Base-by-base conservation (phyloP, 257 asterid genomes). In the Pogostemon cablin region DNA sequence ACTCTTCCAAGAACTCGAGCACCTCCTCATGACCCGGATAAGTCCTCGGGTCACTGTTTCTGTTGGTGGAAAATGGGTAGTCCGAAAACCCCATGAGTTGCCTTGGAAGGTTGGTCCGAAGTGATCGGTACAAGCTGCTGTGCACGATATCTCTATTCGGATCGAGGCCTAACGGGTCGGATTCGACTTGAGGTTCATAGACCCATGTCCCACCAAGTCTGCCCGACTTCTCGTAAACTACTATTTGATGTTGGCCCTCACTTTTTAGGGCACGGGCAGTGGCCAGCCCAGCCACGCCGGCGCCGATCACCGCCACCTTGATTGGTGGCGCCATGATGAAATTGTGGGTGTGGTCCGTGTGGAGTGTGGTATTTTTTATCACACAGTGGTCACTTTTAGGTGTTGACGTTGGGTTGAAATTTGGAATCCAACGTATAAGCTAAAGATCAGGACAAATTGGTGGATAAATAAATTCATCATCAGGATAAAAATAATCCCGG, bases 261-360 rank as follows among this genome's bases (percentile, higher is more conserved):
- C 40, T 11, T 43, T 63, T 79, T 35, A 85, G 88, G 38, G 84
- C 85, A 4, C 85, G 83, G 44, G 90, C 88, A 0, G 80, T 17
- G 17, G 70, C 72, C 2, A 87, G 80, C 20, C 90, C 88, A 20
- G 86, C 54, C 10, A 66, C 54, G 4, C 89, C 95, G 64, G 87
- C 91, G 10, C 90, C 95, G 61, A 85, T 81, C 73, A 85, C 91
- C 11, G 91, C 93, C 67, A 79, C 93, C 54, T 68, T 81, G 41
- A 75, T 75, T 42, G 39, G 70, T 15, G 56, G 77, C 17, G 78
- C 57, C 71, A 69, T 49, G 32, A 9, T 62, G 34, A 25, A 25
- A 25, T 25, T 25, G 32, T 25, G 32, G 32, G 32, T 25, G 32
- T 25, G 32, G 32, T 25, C 2, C 2, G 32, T 25, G 32, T 25